These are phyloP conservation scores for Rhododendron simsii DNA, from an alignment of 148 eudicot species.

Conservation along the genomic window DNA sequence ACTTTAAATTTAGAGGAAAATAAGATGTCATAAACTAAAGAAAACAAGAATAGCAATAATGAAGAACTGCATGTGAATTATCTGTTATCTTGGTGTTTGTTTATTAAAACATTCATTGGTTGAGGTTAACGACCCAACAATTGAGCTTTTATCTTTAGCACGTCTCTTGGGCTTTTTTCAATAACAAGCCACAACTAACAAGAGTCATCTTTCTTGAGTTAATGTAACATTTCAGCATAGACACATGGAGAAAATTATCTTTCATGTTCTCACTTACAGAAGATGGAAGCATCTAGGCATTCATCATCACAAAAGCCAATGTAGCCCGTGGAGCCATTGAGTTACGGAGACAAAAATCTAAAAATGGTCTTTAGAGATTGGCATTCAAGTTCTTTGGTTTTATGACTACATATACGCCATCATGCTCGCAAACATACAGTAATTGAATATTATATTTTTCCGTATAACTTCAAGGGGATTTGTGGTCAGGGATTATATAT, in stretches of 20 bases:
- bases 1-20: not conserved
- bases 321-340: not conserved
- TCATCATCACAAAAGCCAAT: not conserved
- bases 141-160: not conserved
- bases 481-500: not conserved
- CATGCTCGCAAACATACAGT: not conserved
- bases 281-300: not conserved
- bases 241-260: not conserved
- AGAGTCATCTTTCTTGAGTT: not conserved
- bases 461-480: not conserved
- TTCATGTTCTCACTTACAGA: not conserved
- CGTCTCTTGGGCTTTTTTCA: not conserved
- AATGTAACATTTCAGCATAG: not conserved
- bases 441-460: not conserved
- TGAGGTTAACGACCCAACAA: not conserved
- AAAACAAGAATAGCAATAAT: not conserved
- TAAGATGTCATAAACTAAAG: not conserved
- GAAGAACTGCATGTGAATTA: not conserved
- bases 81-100: not conserved
- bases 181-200: not conserved
- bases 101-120: not conserved
- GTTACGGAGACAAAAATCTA: not conserved
- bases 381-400: not conserved
- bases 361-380: not conserved
- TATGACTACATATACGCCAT: not conserved